Base-by-base conservation (phyloP, 148 eudicot genomes). In the Polygonum maritimum region DNA sequence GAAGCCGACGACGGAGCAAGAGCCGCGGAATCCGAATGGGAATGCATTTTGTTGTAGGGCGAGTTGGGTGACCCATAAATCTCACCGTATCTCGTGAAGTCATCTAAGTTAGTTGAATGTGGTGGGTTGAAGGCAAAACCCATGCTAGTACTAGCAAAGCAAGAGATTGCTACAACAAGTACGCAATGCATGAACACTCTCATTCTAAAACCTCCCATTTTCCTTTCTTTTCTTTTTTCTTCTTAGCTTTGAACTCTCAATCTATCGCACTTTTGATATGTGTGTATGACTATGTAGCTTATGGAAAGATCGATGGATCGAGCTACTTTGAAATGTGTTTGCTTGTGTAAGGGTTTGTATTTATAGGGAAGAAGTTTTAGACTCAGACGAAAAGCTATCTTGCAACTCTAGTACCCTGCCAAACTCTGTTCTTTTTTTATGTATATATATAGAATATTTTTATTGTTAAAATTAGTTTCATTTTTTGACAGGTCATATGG, bases 321-420 rank as follows among this genome's bases (percentile, higher is more conserved):
- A 60, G 35, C 38, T 31, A 2, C 8, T 55, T 55, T 55, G 14
- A 36, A 16, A 31, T 62, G 13, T 60, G 36, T 3, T 60, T 10
- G 67, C 36, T 60, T 60, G 38, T 62, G 31, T 11, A 62, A 5
- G 19, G 69, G 69, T 62, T 62, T 31, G 60, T 62, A 62, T 62
- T 62, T 62, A 62, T 62, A 62, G 39, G 38, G 69, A 62, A 31
- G 63, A 22, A 62, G 18, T 62, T 62, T 62, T 14, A 62, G 69
- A 62, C 38, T 62, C 38, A 62, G 38, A 62, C 36, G 69, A 62
- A 62, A 62, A 26, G 69, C 22, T 62, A 62, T 60, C 67, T 60
- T 57, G 63, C 1, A 57, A 33, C 13, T 44, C 47, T 44, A 6
- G 47, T 44, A 44, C 1, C 1, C 16, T 31, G 69, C 69, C 69